Evolutionary conservation across 805 yeast species (phyloP), one percentile per base, ranked within the genome.

Genomic region (Candida dendrica): DNA sequence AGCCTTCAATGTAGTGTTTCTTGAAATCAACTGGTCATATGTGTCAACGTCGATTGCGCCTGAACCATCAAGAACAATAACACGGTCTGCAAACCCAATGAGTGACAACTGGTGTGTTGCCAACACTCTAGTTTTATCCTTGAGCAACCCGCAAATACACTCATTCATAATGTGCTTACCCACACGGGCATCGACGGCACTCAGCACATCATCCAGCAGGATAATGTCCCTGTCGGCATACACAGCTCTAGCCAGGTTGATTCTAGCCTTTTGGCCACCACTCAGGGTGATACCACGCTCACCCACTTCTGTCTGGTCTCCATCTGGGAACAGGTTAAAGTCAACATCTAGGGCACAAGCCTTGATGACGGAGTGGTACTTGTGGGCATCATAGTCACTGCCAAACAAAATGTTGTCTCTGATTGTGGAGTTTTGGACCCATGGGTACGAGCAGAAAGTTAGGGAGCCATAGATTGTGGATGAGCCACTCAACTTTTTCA

Each of bases 211-310:
- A 56, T 86, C 95, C 40, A 86, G 61, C 39, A 86, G 60, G 34
- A 81, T 71, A 19, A 84, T 79, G 53, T 83, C 88, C 16, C 74
- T 72, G 22, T 78, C 69, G 13, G 81, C 76, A 54, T 86, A 86
- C 2, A 84, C 87, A 2, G 91, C 83, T 56, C 95, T 72, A 3
- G 95, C 95, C 45, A 86, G 64, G 54, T 78, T 77, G 41, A 86
- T 74, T 59, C 95, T 74, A 0, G 95, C 91, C 65, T 86, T 86
- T 59, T 86, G 95, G 40, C 95, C 95, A 42, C 95, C 95, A n/a
- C 91, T 82, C 34, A 86, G 63, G 0, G 93, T 84, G 38, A 86
- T 79, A 53, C 95, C 95, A 58, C 86, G 72, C 58, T 86, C 95
- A 47, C 95, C 95, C 51, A 86, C 84, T 58, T 84, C 85, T 0